Conservation (phyloP, 306 rosid species). For the Prunus dulcis region DNA sequence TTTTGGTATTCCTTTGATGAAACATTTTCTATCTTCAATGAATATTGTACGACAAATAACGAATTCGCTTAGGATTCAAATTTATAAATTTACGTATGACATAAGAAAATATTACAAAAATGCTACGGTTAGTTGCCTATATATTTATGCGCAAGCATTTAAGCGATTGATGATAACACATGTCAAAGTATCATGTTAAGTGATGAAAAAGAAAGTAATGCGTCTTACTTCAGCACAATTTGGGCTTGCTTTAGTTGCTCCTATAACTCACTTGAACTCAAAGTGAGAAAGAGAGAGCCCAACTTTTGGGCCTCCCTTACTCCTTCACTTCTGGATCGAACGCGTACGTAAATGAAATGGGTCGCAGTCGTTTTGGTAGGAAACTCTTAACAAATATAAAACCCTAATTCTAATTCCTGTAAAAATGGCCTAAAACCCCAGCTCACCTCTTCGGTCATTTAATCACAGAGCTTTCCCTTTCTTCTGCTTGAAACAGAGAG, state of each 20-base stretch:
- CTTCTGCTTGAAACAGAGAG: conserved; percentile 2
- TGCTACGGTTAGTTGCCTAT: no score
- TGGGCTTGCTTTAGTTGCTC: no score
- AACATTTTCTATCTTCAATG: neutral
- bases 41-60: no score
- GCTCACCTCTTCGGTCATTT: neutral
- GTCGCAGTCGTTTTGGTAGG: neutral
- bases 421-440: conserved; percentile 10
- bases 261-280: neutral
- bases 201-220: no score
- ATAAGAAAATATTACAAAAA: no score
- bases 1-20: neutral
- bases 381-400: neutral
- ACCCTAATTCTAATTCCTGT: conserved; percentile 18
- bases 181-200: no score
- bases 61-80: no score
- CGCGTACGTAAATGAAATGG: no score
- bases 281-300: neutral
- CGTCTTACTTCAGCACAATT: no score
- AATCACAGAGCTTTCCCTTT: neutral
- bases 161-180: no score
- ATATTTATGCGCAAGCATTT: no score
- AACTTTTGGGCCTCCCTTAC: neutral
- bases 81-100: no score
- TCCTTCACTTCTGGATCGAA: neutral